Evolutionary conservation across 2,329 filamentous ascomycete genomes (phyloP), one percentile per base, ranked within the genome.

Genomic region (Fusarium dimerum): DNA sequence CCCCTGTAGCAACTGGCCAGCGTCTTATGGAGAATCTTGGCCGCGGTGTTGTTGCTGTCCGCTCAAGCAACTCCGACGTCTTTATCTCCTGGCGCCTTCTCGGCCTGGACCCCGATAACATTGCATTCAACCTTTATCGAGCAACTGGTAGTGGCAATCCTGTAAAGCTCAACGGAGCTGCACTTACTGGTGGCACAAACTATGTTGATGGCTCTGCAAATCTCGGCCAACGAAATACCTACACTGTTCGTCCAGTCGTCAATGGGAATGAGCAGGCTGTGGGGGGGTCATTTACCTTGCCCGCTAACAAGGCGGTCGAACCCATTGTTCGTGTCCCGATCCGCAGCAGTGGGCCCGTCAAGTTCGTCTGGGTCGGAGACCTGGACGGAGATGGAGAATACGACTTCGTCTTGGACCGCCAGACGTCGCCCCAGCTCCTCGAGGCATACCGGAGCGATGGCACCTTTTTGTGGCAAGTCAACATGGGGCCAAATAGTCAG

Each of bases 361-460:
- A 60, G 32, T 64, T 60, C 16, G 42, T 60, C 32, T 64, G 60
- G 62, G 62, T 64, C 13, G 62, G 62, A 12, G 60, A 64, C 32
- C 52, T 64, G 5, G 52, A 63, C 8, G 56, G 60, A 18, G 60
- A 64, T 9, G 59, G 60, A 2, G 57, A 64, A 13, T 64, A 53
- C 36, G 59, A 63, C 29, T 64, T 52, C 40, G 55, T 63, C 15
- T 26, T 64, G 6, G 60, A 63, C 39, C 49, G 59, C 15, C 56
- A 63, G 11, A 60, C 57, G 15, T 47, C 47, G 3, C 51, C 48
- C 10, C 54, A 56, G 34, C 39, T 32, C 1, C 42, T 56, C 3
- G 54, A 64, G 41, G 60, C 62, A 1, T 64, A 62, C 13, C 47
- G 44, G 15, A 51, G 55, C 18, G 50, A 63, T 17, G 60, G 59